phyloP scores from a whole-genome alignment of 2,329 filamentous ascomycete species.

The Penicillium sp. region DNA sequence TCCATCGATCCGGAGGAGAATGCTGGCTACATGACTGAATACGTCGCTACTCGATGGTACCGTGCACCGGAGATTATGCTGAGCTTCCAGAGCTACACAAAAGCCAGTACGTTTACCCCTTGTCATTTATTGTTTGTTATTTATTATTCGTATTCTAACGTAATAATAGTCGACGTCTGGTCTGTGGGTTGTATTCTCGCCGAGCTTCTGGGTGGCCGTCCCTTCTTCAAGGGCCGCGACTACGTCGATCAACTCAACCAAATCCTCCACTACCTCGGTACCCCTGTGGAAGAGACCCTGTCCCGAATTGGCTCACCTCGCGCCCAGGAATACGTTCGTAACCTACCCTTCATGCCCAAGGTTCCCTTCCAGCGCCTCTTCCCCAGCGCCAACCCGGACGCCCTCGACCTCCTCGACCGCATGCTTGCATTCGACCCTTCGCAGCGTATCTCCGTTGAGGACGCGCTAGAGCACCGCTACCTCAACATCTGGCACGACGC shows the following conservation, averaged over 20 bases:
- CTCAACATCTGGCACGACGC: conserved; percentile 98
- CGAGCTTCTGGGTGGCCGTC: conserved; percentile 89
- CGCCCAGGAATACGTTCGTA: conserved; percentile 96
- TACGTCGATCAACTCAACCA: conserved; percentile 99
- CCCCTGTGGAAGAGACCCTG: conserved; percentile 91
- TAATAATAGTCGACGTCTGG: conserved; percentile 83
- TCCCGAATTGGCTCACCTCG: conserved; percentile 90
- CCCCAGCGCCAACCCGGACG: conserved; percentile 91
- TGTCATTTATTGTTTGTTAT: not conserved
- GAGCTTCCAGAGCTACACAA: conserved; percentile 99
- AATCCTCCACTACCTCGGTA: conserved; percentile 96
- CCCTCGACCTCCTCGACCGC: conserved; percentile 88
- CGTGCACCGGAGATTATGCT: conserved; percentile 98
- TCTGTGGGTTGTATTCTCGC: conserved; percentile 97
- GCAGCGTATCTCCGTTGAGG: conserved; percentile 87
- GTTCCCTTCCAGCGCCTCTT: conserved; percentile 84
- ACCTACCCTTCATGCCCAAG: conserved; percentile 92
- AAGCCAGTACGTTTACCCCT: conserved; percentile 76
- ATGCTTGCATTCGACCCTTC: conserved; percentile 98
- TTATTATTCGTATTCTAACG: conserved; percentile 18
- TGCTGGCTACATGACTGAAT: conserved; percentile 99
- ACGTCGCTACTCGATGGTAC: conserved; percentile 98
- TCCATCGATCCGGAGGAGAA: conserved; percentile 97
- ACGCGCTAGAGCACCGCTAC: conserved; percentile 93
- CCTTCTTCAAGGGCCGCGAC: conserved; percentile 98